A percentile compares a stretch with the other conserved stretches of the same genome.
Conservation (phyloP, 148 eudicot genomes). For the Chenopodium album region DNA sequence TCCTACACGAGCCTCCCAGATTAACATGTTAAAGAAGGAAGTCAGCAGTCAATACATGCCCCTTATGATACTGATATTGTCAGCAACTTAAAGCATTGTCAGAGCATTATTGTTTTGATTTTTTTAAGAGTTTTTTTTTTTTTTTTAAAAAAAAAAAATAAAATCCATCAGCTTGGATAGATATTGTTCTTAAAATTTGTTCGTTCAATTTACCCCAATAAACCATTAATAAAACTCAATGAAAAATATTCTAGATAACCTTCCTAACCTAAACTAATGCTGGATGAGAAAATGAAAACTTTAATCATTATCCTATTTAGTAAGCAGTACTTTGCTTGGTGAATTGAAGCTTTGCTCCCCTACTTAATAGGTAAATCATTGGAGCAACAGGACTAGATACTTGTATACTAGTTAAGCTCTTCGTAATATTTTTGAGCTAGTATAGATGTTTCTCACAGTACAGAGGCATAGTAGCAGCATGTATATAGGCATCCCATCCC, state of each 20-base stretch:
- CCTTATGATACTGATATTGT: not conserved
- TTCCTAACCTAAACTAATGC: not conserved
- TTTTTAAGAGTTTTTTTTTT: not conserved
- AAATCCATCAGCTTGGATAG: not conserved
- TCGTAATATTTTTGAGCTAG: not conserved
- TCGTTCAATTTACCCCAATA: not conserved
- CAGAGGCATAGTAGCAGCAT: not conserved
- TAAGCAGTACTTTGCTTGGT: not conserved
- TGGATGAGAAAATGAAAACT: not conserved
- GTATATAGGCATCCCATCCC: not conserved
- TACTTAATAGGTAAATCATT: not conserved
- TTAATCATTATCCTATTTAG: not conserved
- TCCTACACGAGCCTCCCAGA: not conserved
- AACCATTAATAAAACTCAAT: not conserved
- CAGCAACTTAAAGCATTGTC: not conserved
- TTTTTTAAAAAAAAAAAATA: not conserved
- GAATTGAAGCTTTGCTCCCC: not conserved
- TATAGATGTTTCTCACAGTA: not conserved
- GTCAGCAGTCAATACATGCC: not conserved
- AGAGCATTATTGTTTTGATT: not conserved
- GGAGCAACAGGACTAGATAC: not conserved
- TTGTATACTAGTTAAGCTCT: not conserved
- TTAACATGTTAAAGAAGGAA: not conserved
- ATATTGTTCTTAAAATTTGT: not conserved
- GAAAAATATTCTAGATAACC: not conserved